Base-by-base conservation (phyloP, 2,329 filamentous ascomycete genomes). In the Botryotinia globosa region DNA sequence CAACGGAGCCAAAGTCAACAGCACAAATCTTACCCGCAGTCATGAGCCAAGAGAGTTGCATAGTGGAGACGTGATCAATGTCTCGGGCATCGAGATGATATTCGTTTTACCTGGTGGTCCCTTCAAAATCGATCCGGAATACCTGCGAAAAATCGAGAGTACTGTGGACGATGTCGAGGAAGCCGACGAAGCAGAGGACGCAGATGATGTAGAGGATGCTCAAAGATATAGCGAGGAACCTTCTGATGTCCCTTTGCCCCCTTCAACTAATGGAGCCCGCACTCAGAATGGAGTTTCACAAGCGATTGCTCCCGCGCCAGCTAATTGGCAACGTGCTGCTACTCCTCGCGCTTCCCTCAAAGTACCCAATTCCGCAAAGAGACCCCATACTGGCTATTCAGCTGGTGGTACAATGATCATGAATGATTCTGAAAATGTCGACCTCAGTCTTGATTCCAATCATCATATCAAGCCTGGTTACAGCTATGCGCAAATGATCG, bases 401-500 rank as follows among this genome's bases (percentile, higher is more conserved):
- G 72, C 72, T 69, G 79, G 78, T 34, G 82, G 83, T 56, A 83
- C 83, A 29, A 80, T 87, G 76, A 77, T 86, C 65, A 82, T 86
- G 81, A 85, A 83, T 75, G 48, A 67, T 32, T 82, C 86, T 48
- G 78, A 79, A 65, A 87, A 89, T 74, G 88, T 94, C 70, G 92
- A 96, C 82, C 88, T 94, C 75, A 94, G 93, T 79, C 86, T 91
- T 48, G 94, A 98, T 76, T 88, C 91, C 44, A 93, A 94, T 76
- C 92, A 92, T 80, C 94, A 98, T 76, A 89, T 98, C 79, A 99
- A 99, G 82, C 97, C 96, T 2, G 93, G 94, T 63, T 97, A 93
- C 82, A 98, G 95, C 81, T 99, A 99, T 82, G 94, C 96, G 4
- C 94, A 97, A 80, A 90, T 99, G 85, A 99, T 99, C 76, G 96